Evolutionary conservation across 164 flowering plant species (phyloP).

Genomic region (Saururus chinensis): DNA sequence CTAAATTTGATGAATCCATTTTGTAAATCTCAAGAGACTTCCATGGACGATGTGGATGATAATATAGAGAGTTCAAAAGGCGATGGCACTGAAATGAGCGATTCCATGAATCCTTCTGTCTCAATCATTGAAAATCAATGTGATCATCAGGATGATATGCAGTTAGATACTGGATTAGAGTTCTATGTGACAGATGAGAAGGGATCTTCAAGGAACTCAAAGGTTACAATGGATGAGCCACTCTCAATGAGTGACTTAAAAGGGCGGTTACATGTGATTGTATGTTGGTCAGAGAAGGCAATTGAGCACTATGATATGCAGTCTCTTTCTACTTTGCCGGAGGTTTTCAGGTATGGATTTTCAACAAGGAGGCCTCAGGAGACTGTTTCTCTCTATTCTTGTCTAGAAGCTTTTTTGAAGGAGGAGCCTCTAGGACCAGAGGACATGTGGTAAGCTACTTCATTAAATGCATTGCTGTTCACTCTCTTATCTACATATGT

Average conservation of each 20-base stretch:
- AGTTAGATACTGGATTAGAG: conserved; percentile 30
- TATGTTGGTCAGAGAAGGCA: conserved; percentile 51
- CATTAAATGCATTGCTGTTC: not conserved
- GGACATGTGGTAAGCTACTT: conserved; percentile 80
- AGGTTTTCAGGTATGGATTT: conserved; percentile 57
- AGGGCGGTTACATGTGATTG: conserved; percentile 42
- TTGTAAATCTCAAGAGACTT: conserved; percentile 17
- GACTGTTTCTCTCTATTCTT: conserved; percentile 65
- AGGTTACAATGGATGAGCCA: conserved; percentile 40
- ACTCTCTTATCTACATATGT: not conserved
- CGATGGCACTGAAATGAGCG: conserved; percentile 20
- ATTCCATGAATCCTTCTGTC: conserved; percentile 9
- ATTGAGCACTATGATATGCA: conserved; percentile 36
- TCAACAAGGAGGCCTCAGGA: conserved; percentile 59
- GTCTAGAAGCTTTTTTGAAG: conserved; percentile 89
- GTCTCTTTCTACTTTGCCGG: conserved; percentile 50
- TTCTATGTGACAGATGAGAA: conserved; percentile 61
- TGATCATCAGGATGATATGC: conserved; percentile 14
- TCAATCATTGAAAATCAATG: conserved; percentile 11
- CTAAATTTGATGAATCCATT: conserved; percentile 48
- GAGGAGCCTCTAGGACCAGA: conserved; percentile 99
- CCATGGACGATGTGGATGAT: conserved; percentile 16
- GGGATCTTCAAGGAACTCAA: conserved; percentile 29
- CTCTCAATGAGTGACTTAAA: conserved; percentile 16
- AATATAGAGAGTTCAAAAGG: conserved; percentile 15